phyloP scores from a whole-genome alignment of 1,284 basidiomycete genomes.

The Xanthoconium separans region DNA sequence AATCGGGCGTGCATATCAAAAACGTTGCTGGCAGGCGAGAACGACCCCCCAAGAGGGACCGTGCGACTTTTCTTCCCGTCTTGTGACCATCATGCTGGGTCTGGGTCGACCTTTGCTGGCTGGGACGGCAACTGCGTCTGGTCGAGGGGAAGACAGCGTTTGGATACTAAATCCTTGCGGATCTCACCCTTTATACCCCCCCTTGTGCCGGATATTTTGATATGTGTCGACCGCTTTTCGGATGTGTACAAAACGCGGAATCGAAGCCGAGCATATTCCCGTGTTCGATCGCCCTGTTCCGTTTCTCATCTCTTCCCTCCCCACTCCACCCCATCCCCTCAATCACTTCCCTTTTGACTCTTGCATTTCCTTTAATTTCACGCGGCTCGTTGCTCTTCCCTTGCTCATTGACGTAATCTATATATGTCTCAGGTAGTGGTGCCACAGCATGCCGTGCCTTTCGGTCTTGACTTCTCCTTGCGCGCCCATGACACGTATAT shows the following conservation, averaged over 20 bases:
- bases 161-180: conserved; percentile 1
- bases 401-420: conserved; percentile 6
- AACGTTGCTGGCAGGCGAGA: conserved; percentile 22
- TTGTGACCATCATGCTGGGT: conserved; percentile 8
- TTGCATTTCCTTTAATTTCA: background rate
- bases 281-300: conserved; percentile 20
- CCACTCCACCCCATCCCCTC: background rate
- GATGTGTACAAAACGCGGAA: conserved; percentile 22
- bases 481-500: too few relatives aligned
- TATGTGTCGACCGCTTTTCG: conserved; percentile 21
- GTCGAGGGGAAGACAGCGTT: background rate
- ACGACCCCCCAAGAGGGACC: conserved; percentile 15
- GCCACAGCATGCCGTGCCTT: too few relatives aligned
- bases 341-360: background rate
- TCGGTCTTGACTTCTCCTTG: too few relatives aligned
- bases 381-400: background rate
- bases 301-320: conserved; percentile 8
- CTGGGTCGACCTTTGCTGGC: background rate
- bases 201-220: conserved; percentile 19
- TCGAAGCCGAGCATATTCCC: conserved; percentile 24
- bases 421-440: background rate
- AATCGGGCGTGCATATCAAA: conserved; percentile 35
- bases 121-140: background rate
- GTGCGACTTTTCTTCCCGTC: conserved; percentile 29
- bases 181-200: conserved; percentile 22